Percentiles rank a stretch among this genome's conserved stretches.
phyloP scores from a whole-genome alignment of 495 filamentous ascomycete genomes.

The Trichoderma asperelloides region DNA sequence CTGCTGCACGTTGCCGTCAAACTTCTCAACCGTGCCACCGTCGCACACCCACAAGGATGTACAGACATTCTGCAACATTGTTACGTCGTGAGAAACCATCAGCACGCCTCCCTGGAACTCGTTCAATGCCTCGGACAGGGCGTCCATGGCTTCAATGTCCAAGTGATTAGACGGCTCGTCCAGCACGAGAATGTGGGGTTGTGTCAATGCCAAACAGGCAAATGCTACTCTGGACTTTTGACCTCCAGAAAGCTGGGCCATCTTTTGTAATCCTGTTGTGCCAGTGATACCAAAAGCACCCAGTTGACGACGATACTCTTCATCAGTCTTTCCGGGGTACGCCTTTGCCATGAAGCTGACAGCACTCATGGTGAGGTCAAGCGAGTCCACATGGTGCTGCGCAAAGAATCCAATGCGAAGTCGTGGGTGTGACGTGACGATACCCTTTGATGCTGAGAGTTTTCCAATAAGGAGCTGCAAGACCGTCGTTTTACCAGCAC shows the following conservation, averaged over 20 bases:
- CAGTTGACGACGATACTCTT: conserved; percentile 92
- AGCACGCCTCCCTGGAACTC: conserved; percentile 90
- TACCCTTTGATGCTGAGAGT: conserved; percentile 63
- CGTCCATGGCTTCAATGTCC: conserved; percentile 99
- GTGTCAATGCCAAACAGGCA: conserved; percentile 81
- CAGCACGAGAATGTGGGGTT: conserved; percentile 94
- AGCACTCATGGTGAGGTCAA: conserved; percentile 79
- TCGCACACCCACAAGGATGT: conserved; percentile 95
- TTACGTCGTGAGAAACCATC: conserved; percentile 99
- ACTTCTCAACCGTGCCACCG: conserved; percentile 89
- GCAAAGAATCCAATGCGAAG: conserved; percentile 94
- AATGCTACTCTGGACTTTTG: conserved; percentile 98
- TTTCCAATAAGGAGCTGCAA: conserved; percentile 89
- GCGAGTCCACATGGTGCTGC: conserved; percentile 95
- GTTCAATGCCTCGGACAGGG: conserved; percentile 69
- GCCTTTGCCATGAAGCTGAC: conserved; percentile 93
- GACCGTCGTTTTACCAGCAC: conserved; percentile 95
- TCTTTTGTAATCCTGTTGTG: conserved; percentile 92
- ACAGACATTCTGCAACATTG: conserved; percentile 91
- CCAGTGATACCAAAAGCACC: conserved; percentile 98
- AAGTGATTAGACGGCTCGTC: conserved; percentile 98
- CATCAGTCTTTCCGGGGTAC: conserved; percentile 84
- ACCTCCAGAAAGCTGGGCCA: conserved; percentile 89
- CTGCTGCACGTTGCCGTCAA: conserved; percentile 86
- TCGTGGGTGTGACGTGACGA: conserved; percentile 80